These are phyloP conservation scores for Trametes coccinea DNA, from an alignment of 768 basidiomycete species.

Conservation along the genomic window DNA sequence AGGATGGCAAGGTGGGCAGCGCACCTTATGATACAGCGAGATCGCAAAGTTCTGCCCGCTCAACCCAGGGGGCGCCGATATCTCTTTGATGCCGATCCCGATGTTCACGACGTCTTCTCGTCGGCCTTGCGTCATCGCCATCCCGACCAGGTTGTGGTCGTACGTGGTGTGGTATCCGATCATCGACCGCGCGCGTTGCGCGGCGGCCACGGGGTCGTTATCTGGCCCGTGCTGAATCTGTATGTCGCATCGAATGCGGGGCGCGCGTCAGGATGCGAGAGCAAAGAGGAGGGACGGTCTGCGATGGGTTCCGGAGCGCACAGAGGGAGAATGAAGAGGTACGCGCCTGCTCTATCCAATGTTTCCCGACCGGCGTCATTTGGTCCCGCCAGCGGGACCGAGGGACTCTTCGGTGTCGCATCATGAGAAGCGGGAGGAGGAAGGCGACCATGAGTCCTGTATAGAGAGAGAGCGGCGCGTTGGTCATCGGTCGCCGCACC, in stretches of 20 bases:
- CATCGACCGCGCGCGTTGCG: constrained; percentile 67
- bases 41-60: constrained; percentile 66
- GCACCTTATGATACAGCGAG: constrained; percentile 73
- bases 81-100: constrained; percentile 75
- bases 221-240: constrained; percentile 40
- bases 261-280: neutral
- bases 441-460: constrained; percentile 70
- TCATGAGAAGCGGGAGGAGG: constrained; percentile 81
- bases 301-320: neutral
- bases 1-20: constrained; percentile 20
- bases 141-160: constrained; percentile 71
- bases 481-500: constrained; percentile 12
- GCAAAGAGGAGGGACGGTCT: constrained; percentile 9
- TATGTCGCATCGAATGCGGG: neutral
- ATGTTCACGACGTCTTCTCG: constrained; percentile 78
- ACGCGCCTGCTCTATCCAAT: constrained; percentile 79
- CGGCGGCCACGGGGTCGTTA: constrained; percentile 58
- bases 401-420: constrained; percentile 80
- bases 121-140: constrained; percentile 82
- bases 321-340: neutral
- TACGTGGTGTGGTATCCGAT: constrained; percentile 78
- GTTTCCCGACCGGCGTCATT: constrained; percentile 61
- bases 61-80: constrained; percentile 62
- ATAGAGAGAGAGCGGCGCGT: constrained; percentile 1
- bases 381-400: constrained; percentile 73